These are phyloP conservation scores for Syncephalastrum contaminatum DNA, from an alignment of 371 early-diverging fungal species.

Conservation along the genomic window DNA sequence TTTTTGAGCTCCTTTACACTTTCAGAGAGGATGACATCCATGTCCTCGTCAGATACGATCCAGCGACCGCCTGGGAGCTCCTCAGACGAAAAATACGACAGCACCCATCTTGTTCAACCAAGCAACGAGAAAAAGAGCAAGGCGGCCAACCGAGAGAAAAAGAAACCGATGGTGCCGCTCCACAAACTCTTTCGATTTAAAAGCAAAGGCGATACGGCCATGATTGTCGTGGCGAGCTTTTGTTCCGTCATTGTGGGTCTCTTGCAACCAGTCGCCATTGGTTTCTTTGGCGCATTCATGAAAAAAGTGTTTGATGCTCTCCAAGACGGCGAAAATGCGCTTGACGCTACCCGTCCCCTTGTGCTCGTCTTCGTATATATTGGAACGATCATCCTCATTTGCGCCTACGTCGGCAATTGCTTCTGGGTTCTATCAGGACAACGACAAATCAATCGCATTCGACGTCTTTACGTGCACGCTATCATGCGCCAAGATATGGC, in stretches of 20 bases:
- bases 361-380: constrained; percentile 20
- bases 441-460: constrained; percentile 40
- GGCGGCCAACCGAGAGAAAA: constrained; percentile 20
- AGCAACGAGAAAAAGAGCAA: no score
- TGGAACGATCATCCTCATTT: constrained; percentile 19
- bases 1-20: no score
- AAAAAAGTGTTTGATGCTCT: constrained; percentile 7
- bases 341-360: constrained; percentile 13
- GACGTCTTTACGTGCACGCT: constrained; percentile 61
- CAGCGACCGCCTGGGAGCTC: no score
- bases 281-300: constrained; percentile 41
- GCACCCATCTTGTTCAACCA: no score
- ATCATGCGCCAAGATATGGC: constrained; percentile 81
- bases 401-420: constrained; percentile 18
- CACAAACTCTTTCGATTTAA: constrained; percentile 10
- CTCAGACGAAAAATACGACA: no score
- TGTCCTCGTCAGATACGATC: no score
- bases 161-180: constrained; percentile 18
- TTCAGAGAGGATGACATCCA: no score
- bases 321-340: constrained; percentile 1
- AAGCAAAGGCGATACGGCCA: constrained; percentile 10
- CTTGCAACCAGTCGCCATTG: constrained; percentile 37
- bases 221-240: constrained; percentile 25
- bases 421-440: constrained; percentile 21
- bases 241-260: constrained; percentile 30